phyloP scores from a whole-genome alignment of 192 early-diverging fungal species.

The Backusella tuberculispora region DNA sequence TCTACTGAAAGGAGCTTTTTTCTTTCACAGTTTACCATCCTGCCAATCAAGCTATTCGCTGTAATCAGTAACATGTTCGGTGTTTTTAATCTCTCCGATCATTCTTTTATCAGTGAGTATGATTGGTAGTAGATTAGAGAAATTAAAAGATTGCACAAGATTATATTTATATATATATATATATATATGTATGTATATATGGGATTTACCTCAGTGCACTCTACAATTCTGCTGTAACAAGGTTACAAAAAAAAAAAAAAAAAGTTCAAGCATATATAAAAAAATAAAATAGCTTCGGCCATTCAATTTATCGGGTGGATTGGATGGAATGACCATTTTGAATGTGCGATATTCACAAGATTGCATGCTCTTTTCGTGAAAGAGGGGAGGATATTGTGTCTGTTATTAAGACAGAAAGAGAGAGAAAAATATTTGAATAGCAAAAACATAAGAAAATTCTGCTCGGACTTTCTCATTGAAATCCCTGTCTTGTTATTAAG shows the following conservation, averaged over 20 bases:
- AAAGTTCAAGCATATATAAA: constrained; percentile 5
- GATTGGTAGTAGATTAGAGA: constrained; percentile 8
- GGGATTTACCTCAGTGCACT: neutral
- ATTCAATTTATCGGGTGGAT: constrained; percentile 13
- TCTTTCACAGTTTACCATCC: neutral
- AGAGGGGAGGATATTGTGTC: neutral
- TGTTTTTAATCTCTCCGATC: constrained; percentile 17
- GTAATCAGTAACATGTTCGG: constrained; percentile 7
- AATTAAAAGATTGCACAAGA: neutral
- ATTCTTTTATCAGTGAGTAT: constrained; percentile 8
- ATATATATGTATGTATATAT: neutral
- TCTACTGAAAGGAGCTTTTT: constrained; percentile 13
- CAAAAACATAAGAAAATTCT: neutral
- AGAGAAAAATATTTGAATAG: neutral
- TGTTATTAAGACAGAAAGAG: neutral
- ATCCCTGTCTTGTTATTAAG: neutral
- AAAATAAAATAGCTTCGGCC: constrained; percentile 12
- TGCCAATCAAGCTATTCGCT: neutral
- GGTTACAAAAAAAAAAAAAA: constrained; percentile 1
- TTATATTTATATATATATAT: constrained; percentile 1
- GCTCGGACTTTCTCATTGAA: neutral
- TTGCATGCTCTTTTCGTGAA: constrained; percentile 8
- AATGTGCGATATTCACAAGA: constrained; percentile 18
- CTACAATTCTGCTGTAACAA: neutral
- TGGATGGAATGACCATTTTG: constrained; percentile 8